Evolutionary conservation across 2,329 filamentous ascomycete species (phyloP).

Genomic region (Pseudofabraea citricarpa): DNA sequence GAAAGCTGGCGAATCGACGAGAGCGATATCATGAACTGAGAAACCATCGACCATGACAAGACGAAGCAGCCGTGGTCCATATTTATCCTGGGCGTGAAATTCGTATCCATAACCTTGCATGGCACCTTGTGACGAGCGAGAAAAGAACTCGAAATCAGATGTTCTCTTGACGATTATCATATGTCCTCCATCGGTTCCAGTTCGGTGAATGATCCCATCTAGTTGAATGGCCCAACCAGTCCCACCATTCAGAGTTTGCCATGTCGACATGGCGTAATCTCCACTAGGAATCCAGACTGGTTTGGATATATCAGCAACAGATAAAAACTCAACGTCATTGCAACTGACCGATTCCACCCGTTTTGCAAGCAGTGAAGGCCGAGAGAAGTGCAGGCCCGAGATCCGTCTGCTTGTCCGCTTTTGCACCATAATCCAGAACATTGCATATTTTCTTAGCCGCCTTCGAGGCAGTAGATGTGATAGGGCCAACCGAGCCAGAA

Average conservation of each 20-base stretch:
- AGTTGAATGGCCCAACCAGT: constrained; percentile 44
- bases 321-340: too few relatives aligned
- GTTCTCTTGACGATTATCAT: constrained; percentile 40
- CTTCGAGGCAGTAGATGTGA: constrained; percentile 14
- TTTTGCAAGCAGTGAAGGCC: constrained; percentile 38
- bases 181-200: constrained; percentile 17
- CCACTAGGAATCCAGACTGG: background rate
- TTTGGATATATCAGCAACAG: background rate
- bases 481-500: constrained; percentile 13
- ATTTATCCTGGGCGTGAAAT: constrained; percentile 37
- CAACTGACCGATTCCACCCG: constrained; percentile 29
- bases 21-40: constrained; percentile 4
- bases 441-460: constrained; percentile 29
- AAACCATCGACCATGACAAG: constrained; percentile 8
- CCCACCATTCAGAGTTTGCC: constrained; percentile 42
- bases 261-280: constrained; percentile 43
- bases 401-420: constrained; percentile 39
- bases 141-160: constrained; percentile 49
- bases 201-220: constrained; percentile 48
- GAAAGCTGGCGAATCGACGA: constrained; percentile 7
- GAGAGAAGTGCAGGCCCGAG: constrained; percentile 35
- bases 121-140: constrained; percentile 44
- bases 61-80: constrained; percentile 6
- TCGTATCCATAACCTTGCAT: constrained; percentile 48
- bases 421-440: constrained; percentile 39